Evolutionary conservation across 1,284 basidiomycete species (phyloP).

Genomic region (Peniophora sp.): DNA sequence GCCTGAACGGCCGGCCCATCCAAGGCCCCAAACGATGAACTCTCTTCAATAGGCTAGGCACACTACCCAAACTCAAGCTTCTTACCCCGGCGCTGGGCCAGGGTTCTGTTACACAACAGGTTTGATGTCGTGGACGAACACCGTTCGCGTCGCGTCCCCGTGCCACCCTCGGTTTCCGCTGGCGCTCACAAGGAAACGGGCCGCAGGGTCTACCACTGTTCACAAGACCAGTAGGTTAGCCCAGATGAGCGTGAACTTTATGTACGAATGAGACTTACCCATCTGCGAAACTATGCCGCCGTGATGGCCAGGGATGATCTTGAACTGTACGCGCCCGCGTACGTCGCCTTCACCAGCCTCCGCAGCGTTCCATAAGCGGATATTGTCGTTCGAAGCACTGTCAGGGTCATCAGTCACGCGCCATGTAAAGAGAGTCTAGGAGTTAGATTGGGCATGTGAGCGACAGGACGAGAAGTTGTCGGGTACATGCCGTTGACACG

Average conservation of each 20-base stretch:
- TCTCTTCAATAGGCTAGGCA: background rate
- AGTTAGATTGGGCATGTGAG: too few relatives aligned
- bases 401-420: constrained; percentile 4
- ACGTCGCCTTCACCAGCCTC: constrained; percentile 65
- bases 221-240: background rate
- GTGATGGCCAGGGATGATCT: constrained; percentile 95
- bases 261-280: constrained; percentile 42
- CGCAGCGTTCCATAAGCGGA: constrained; percentile 89
- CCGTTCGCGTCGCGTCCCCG: constrained; percentile 81
- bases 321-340: constrained; percentile 71
- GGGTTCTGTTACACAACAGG: constrained; percentile 10
- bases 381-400: constrained; percentile 89
- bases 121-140: constrained; percentile 88
- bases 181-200: constrained; percentile 82
- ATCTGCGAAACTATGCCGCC: constrained; percentile 89
- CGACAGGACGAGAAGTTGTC: too few relatives aligned
- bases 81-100: background rate
- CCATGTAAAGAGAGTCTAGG: background rate
- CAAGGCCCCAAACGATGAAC: background rate
- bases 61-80: background rate
- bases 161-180: constrained; percentile 95
- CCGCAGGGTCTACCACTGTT: constrained; percentile 81
- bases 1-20: too few relatives aligned
- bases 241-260: background rate
- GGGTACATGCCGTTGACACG: too few relatives aligned